Percentiles rank a stretch among this genome's conserved stretches.
These are phyloP conservation scores for Paulinella micropora DNA, from an alignment of 78 protist genomes.

Conservation along the genomic window DNA sequence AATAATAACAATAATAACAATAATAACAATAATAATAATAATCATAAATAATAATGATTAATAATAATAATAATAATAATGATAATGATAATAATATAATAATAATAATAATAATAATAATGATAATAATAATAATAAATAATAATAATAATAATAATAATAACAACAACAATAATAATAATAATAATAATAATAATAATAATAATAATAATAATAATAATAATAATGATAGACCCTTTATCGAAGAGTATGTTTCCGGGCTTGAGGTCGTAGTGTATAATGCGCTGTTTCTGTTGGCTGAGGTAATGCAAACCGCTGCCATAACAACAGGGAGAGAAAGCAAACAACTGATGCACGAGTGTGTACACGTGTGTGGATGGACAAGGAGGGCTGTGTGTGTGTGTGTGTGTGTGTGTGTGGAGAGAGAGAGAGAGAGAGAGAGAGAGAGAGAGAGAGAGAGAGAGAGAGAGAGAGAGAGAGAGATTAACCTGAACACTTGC, in stretches of 20 bases:
- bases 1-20: no score
- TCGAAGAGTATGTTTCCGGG: constrained; percentile 68
- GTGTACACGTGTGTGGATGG: neutral
- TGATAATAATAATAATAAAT: neutral
- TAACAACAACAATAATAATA: neutral
- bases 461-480: no score
- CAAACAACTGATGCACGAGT: neutral
- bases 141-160: neutral
- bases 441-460: no score
- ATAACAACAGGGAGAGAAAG: neutral
- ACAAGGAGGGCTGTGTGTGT: neutral
- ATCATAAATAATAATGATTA: neutral
- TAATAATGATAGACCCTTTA: constrained; percentile 8
- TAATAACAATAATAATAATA: no score
- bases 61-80: neutral
- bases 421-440: no score
- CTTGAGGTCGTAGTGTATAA: constrained; percentile 86
- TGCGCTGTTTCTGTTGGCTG: constrained; percentile 12
- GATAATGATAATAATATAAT: neutral
- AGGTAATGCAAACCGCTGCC: constrained; percentile 67
- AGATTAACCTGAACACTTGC: no score
- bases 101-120: neutral
- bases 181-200: neutral
- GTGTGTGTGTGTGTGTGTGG: no score
- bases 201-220: neutral